These are phyloP conservation scores for Phytophthora kernoviae DNA, from an alignment of 352 stramenopile genomes.

Conservation along the genomic window DNA sequence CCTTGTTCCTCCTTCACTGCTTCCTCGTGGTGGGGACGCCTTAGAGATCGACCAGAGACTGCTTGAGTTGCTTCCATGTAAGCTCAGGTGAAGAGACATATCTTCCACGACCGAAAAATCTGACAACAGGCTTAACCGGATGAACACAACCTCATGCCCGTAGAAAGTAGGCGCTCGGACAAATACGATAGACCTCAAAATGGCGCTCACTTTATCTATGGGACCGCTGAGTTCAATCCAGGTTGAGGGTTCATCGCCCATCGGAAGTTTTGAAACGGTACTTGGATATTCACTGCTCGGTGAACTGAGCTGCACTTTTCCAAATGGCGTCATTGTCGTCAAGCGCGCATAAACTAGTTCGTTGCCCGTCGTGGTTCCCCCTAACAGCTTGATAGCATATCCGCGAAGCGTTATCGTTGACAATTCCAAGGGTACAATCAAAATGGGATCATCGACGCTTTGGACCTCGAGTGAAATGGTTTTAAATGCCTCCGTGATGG, in stretches of 20 bases:
- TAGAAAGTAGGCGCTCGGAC: conserved; percentile 52
- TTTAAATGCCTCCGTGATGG: conserved; percentile 44
- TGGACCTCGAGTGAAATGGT: conserved; percentile 52
- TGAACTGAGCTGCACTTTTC: conserved; percentile 46
- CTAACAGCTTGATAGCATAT: conserved; percentile 44
- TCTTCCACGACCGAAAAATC: conserved; percentile 56
- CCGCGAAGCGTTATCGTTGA: conserved; percentile 44
- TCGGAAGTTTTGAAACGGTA: conserved; percentile 30
- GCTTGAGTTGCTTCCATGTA: conserved; percentile 36
- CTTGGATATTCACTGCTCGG: conserved; percentile 18
- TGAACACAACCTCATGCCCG: conserved; percentile 65
- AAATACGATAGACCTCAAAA: conserved; percentile 57
- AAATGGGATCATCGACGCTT: conserved; percentile 47
- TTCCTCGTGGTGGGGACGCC: conserved; percentile 39
- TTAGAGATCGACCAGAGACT: conserved; percentile 29
- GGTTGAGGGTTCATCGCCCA: conserved; percentile 27
- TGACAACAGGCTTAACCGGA: conserved; percentile 47
- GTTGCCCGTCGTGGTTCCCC: conserved; percentile 13
- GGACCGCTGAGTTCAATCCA: conserved; percentile 46
- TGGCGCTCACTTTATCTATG: conserved; percentile 29
- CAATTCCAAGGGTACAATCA: conserved; percentile 38
- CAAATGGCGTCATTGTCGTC: conserved; percentile 51
- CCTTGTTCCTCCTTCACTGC: conserved; percentile 42
- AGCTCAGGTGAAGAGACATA: conserved; percentile 41
- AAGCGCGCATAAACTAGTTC: conserved; percentile 47